Evolutionary conservation across 2,329 filamentous ascomycete species (phyloP), one percentile per base, ranked within the genome.

Genomic region (Ophiocordyceps unilateralis): DNA sequence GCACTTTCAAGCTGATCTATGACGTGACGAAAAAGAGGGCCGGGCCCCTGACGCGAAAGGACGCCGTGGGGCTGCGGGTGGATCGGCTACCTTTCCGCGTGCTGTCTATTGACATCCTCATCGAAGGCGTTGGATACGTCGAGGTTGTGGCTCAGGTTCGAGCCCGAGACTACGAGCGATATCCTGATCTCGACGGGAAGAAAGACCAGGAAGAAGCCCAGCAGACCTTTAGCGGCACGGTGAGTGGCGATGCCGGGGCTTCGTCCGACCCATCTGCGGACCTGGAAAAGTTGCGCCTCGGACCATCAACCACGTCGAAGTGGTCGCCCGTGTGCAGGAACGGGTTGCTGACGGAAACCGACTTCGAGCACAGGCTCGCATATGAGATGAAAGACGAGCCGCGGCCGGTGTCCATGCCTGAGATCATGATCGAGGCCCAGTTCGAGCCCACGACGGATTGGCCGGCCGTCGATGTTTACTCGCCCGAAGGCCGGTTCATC

Each of bases 111-210:
- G 93, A 98, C 55, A 77, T 98, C 21, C 65, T 98, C 14, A 78
- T 98, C 41, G 89, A 96, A 58, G 87, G 91, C 2, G 81, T 87
- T 22, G 91, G 91, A 8, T 98, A 93, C 83, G 72, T 98, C 2
- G 91, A 98, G 61, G 60, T 98, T 36, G 79, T 78, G 1, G 80
- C 80, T 3, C 89, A 98, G 61, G 76, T 93, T 10, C 76, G 89
- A 41, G 74, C 69, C 15, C 72, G 61, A 54, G 65, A 70, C 45
- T 39, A 55, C 21, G 48, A 58, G 30, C 43, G 39, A n/a, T 47
- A 30, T 22, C 41, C 30, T 21, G 3, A 12, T 8, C 30, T 42
- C 22, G 20, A 22, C 11, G 17, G 7, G 14, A 12, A 41, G 4
- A n/a, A 41, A 12, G 52, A 55, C 32, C 2, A 5, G 19, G 11